Evolutionary conservation across 2,329 filamentous ascomycete genomes (phyloP).

Genomic region (Penicillium sumatraense): DNA sequence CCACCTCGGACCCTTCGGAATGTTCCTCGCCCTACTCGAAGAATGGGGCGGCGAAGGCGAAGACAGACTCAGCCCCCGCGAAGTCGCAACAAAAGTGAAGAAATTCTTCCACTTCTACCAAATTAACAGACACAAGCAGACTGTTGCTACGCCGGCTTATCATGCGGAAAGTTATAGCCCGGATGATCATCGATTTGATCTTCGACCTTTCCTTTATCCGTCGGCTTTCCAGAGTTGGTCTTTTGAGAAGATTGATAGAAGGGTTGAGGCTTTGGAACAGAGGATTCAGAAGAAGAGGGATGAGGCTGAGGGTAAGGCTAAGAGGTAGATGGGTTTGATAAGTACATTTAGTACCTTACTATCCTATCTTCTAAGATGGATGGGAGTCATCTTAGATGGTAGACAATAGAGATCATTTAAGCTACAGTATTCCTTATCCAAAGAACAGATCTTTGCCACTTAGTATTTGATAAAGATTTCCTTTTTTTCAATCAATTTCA

Average conservation of each 20-base stretch:
- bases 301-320: neutral
- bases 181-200: conserved; percentile 16
- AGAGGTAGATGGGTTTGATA: neutral
- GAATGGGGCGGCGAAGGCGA: conserved; percentile 16
- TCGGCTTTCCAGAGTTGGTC: conserved; percentile 17
- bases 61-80: conserved; percentile 11
- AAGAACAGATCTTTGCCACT: too few species aligned
- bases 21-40: conserved; percentile 13
- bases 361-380: neutral
- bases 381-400: too few species aligned
- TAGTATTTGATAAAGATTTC: too few species aligned
- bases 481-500: too few species aligned
- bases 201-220: conserved; percentile 14
- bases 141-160: conserved; percentile 13
- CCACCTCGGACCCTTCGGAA: conserved; percentile 14
- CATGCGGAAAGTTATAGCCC: conserved; percentile 16
- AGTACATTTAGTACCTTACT: neutral
- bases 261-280: conserved; percentile 11
- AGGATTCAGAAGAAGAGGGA: conserved; percentile 4
- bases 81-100: conserved; percentile 14
- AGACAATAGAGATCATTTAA: too few species aligned
- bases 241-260: conserved; percentile 11
- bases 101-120: conserved; percentile 16
- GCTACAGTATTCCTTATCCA: too few species aligned
- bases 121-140: conserved; percentile 17